Evolutionary conservation across 192 early-diverging fungal genomes (phyloP), one percentile per base, ranked within the genome.

Genomic region (Coemansia sp.): DNA sequence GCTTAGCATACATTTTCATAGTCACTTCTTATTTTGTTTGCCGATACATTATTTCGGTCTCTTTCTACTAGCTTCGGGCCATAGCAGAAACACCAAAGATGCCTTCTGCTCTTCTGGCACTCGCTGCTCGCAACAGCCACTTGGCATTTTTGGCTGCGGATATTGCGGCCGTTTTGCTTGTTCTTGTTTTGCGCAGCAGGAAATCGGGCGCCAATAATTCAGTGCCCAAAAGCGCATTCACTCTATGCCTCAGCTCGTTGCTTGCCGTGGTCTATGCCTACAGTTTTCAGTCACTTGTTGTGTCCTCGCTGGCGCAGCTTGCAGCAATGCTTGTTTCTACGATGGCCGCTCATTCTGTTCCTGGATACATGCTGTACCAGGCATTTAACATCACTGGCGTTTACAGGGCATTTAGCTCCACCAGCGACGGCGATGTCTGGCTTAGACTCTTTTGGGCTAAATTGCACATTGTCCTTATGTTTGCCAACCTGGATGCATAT

Each of bases 371-470:
- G 10, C 19, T 27, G 9, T 56, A 22, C 32, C 28, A 19, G 11
- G 11, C 30, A 35, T 56, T 56, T 35, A 27, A 56, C 54, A 19
- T 36, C 9, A 36, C 30, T 35, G 54, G 54, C 7, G 54, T 56
- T 4, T 56, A 56, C 54, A 56, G 54, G 32, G 54, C 34, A 19
- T 56, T 56, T 19, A 22, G 24, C 19, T 18, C 9, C 32, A 36
- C 28, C 20, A 35, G 19, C 20, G 32, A 28, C 29, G 30, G 10
- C 54, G 10, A 36, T 13, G 1, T 56, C 30, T 56, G 11, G 28
- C n/a, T 56, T 20, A 6, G n/a, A 0, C 6, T 36, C 8, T 22
- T 32, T 20, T 56, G 54, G 54, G 34, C 54, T 2, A 14, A 22
- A 30, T 18, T 56, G 16, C 34, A 56, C 30, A 23, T 32, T 30